Conservation (phyloP, 306 rosid species). For the Castanea crenata region DNA sequence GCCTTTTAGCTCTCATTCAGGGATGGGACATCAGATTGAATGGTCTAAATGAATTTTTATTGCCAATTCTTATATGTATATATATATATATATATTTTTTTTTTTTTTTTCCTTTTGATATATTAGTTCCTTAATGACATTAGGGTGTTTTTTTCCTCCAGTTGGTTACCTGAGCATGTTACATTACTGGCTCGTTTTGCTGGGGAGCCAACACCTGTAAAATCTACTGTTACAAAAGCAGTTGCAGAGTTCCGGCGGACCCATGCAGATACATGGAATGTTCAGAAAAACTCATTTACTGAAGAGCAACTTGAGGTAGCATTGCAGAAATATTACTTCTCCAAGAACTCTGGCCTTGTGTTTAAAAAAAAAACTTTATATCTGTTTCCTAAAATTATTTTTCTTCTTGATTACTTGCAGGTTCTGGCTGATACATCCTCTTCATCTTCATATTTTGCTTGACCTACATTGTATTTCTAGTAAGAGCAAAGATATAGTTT, state of each 20-base stretch:
- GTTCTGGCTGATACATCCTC: constrained; percentile 96
- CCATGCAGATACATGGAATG: constrained; percentile 98
- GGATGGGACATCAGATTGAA: background rate
- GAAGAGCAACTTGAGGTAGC: constrained; percentile 97
- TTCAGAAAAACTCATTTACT: constrained; percentile 82
- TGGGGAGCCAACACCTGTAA: constrained; percentile 91
- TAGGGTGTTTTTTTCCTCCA: constrained; percentile 29
- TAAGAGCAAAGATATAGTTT: constrained; percentile 31
- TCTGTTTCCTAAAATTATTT: background rate
- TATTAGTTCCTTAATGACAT: constrained; percentile 11
- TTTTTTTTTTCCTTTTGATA: background rate
- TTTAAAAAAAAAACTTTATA: background rate
- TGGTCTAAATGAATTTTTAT: background rate
- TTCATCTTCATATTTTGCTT: constrained; percentile 93
- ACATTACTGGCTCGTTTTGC: constrained; percentile 88
- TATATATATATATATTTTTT: background rate
- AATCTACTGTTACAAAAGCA: constrained; percentile 93
- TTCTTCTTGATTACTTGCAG: constrained; percentile 42
- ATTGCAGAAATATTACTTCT: constrained; percentile 12
- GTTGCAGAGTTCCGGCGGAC: constrained; percentile 98
- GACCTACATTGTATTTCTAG: constrained; percentile 43
- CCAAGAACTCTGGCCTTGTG: background rate
- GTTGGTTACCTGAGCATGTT: constrained; percentile 96
- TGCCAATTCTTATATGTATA: background rate
- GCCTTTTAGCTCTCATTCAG: background rate